Evolutionary conservation across 352 stramenopile species (phyloP), one percentile per base, ranked within the genome.

Genomic region (Plasmopara halstedii): DNA sequence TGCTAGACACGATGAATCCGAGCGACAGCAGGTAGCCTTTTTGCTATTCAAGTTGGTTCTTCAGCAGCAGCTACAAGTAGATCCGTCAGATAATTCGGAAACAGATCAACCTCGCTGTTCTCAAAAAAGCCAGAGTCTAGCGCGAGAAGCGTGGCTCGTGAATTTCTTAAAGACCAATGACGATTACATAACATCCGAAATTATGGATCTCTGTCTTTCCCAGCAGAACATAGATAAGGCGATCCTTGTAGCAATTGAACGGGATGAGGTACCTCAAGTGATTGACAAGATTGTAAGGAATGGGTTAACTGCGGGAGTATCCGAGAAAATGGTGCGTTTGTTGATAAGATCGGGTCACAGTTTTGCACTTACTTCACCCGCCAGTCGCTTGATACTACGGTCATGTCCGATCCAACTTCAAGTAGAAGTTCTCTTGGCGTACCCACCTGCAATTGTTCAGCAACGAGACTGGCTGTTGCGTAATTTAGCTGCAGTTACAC

Each of bases 401-500:
- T 56, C 70, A 8, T 67, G 88, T 11, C 48, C 67, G 2, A 44
- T 78, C 2, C 56, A 76, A 13, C 29, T 62, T 34, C 76, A 92
- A 48, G 51, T 80, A 11, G 42, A 85, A 27, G 55, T 87, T 18
- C 50, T 88, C 36, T 39, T 88, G 19, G 61, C 67, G 11, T 29
- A 68, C 26, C 56, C 68, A 0, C 46, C 62, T 17, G 53, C 67
- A 19, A 62, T 92, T 33, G 46, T 88, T 37, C 53, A 69, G 26
- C 81, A 90, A 46, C 76, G 81, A 23, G 78, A 88, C 36, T 92
- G 78, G 78, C 41, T 92, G 9, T 19, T 79, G 14, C 72, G 78
- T 1, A 71, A 86, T 18, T 33, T 88, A 18, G 39, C 47, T 21
- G 26, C 45, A 1, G 69, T 90, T 21, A 49, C 73, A 2, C 51